These are phyloP conservation scores for Aspergillus ostianus DNA, from an alignment of 495 filamentous ascomycete genomes.

Conservation along the genomic window DNA sequence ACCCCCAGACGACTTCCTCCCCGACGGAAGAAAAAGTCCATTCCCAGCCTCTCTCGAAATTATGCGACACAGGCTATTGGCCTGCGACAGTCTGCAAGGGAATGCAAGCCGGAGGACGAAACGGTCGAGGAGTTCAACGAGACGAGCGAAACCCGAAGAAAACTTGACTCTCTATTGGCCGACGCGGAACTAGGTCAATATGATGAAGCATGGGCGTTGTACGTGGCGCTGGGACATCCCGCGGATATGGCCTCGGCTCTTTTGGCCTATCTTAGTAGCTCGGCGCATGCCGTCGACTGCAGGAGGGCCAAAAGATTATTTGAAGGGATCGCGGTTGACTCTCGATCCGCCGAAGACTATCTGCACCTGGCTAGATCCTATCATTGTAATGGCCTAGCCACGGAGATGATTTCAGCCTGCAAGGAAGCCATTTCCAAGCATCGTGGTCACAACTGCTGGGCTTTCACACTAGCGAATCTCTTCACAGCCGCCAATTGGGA, in stretches of 20 bases:
- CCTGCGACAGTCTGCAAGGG: slow-evolving; percentile 5
- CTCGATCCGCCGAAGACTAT: slow-evolving; percentile 39
- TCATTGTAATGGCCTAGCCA: slow-evolving; percentile 13
- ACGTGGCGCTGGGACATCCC: slow-evolving; percentile 29
- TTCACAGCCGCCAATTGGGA: slow-evolving; percentile 39
- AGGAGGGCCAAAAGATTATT: slow-evolving; percentile 44
- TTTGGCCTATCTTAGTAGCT: slow-evolving; percentile 38
- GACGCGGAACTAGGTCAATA: slow-evolving; percentile 17
- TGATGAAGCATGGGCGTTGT: slow-evolving; percentile 40
- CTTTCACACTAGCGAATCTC: slow-evolving; percentile 31
- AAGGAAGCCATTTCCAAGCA: slow-evolving; percentile 27
- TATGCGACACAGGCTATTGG: slow-evolving; percentile 31
- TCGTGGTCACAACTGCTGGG: slow-evolving; percentile 20
- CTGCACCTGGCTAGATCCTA: slow-evolving; percentile 31
- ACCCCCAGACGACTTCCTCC: slow-evolving; percentile 25
- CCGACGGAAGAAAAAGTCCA: slow-evolving; percentile 30
- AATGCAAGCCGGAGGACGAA: neutral
- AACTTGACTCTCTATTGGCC: slow-evolving; percentile 22
- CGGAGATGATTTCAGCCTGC: slow-evolving; percentile 30
- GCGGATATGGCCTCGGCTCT: slow-evolving; percentile 27
- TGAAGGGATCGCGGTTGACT: slow-evolving; percentile 28
- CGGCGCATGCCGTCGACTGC: slow-evolving; percentile 31
- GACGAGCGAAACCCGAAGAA: slow-evolving; percentile 12
- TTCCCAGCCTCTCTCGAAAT: slow-evolving; percentile 24
- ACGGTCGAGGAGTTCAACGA: neutral